These are phyloP conservation scores for Mortierella sp. DNA, from an alignment of 371 early-diverging fungal species.

Conservation along the genomic window DNA sequence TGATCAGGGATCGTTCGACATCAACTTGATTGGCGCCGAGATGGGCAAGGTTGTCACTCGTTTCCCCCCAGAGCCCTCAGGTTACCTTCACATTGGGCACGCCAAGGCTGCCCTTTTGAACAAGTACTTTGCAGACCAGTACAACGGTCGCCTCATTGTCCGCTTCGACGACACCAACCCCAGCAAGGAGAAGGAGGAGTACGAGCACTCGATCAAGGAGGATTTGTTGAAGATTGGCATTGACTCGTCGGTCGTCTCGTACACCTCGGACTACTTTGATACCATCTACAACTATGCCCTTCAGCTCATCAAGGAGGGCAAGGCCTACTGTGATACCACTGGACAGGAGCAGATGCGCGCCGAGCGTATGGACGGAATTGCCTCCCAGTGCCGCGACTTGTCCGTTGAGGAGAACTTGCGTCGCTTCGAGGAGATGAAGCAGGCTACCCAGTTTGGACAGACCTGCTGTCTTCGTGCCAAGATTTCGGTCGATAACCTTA, in stretches of 20 bases:
- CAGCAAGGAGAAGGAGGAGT: slow-evolving; percentile 96
- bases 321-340: slow-evolving; percentile 99
- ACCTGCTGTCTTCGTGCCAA: slow-evolving; percentile 98
- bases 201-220: slow-evolving; percentile 95
- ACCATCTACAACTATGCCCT: slow-evolving; percentile 89
- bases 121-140: slow-evolving; percentile 95
- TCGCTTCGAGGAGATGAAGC: slow-evolving; percentile 96
- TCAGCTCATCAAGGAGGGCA: slow-evolving; percentile 91
- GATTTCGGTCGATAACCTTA: slow-evolving; percentile 93
- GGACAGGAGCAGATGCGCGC: slow-evolving; percentile 90
- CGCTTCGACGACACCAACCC: slow-evolving; percentile 99
- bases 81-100: slow-evolving; percentile 99
- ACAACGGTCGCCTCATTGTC: slow-evolving; percentile 95
- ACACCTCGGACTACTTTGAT: slow-evolving; percentile 98
- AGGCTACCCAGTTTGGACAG: slow-evolving; percentile 87
- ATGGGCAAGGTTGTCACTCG: slow-evolving; percentile 94
- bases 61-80: slow-evolving; percentile 99
- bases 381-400: slow-evolving; percentile 90
- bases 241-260: slow-evolving; percentile 82
- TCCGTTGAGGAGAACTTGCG: slow-evolving; percentile 92
- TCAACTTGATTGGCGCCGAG: slow-evolving; percentile 87
- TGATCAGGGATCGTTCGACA: slow-evolving; percentile 96
- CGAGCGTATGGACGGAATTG: slow-evolving; percentile 93
- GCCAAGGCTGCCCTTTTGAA: slow-evolving; percentile 99
- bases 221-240: slow-evolving; percentile 93